A percentile compares a stretch with the other conserved stretches of the same genome.
Conservation (phyloP, 148 eudicot species). For the Rhododendron ferrugineum region DNA sequence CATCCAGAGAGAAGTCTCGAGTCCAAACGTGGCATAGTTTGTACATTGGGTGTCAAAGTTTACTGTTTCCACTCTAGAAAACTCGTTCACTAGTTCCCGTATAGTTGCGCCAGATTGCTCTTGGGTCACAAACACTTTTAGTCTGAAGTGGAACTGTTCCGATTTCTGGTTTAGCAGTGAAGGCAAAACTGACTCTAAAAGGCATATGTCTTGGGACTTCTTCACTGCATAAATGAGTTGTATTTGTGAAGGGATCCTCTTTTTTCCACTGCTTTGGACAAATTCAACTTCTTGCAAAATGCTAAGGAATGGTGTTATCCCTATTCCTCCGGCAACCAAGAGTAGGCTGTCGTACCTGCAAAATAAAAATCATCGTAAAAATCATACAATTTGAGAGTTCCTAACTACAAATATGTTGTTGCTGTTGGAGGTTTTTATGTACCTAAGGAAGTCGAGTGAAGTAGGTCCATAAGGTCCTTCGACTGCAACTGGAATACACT, state of each 20-base stretch:
- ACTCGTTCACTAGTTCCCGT: slow-evolving; percentile 38
- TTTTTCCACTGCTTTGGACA: slow-evolving; percentile 15
- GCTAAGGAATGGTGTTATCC: slow-evolving; percentile 83
- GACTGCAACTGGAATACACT: slow-evolving; percentile 45
- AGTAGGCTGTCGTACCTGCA: slow-evolving; percentile 66
- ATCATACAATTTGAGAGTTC: neutral
- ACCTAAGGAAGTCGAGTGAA: slow-evolving; percentile 60
- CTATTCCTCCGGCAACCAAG: slow-evolving; percentile 82
- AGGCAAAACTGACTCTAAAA: slow-evolving; percentile 47
- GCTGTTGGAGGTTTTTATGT: neutral
- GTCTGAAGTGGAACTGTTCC: slow-evolving; percentile 31
- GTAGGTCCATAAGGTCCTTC: slow-evolving; percentile 95
- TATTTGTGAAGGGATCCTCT: slow-evolving; percentile 30
- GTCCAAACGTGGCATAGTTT: slow-evolving; percentile 35
- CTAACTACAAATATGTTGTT: neutral
- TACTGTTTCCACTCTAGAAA: slow-evolving; percentile 26
- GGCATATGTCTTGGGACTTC: slow-evolving; percentile 46
- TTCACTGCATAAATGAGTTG: slow-evolving; percentile 58
- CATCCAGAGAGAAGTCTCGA: slow-evolving; percentile 33
- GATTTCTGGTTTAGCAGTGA: slow-evolving; percentile 27
- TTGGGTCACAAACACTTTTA: slow-evolving; percentile 67
- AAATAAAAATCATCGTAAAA: neutral
- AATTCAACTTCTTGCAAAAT: slow-evolving; percentile 53
- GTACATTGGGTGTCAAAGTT: slow-evolving; percentile 25
- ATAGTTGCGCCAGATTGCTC: slow-evolving; percentile 31